phyloP scores from a whole-genome alignment of 768 basidiomycete genomes.

The Suillus sp. region DNA sequence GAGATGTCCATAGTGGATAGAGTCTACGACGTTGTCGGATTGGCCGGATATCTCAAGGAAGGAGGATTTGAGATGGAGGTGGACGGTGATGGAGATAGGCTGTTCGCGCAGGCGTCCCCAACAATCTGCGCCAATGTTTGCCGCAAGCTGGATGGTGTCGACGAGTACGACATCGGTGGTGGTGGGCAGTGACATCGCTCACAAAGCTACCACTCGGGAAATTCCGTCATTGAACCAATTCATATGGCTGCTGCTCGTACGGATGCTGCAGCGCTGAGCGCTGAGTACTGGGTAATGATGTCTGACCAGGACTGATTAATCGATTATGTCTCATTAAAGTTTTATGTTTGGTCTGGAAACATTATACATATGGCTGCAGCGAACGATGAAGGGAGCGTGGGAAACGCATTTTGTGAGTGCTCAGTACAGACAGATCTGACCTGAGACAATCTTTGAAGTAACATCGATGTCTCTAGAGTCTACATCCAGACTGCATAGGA shows the following conservation, averaged over 20 bases:
- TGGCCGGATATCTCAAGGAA: constrained; percentile 48
- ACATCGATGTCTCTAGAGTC: neutral
- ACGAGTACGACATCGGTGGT: constrained; percentile 48
- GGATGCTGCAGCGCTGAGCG: no score
- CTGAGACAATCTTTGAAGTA: no score
- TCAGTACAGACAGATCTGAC: no score
- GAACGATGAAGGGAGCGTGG: neutral
- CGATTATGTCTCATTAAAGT: no score
- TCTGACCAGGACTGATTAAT: no score
- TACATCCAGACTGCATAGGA: no score
- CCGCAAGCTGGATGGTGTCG: constrained; percentile 42
- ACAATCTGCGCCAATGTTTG: constrained; percentile 50
- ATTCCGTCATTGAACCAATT: no score
- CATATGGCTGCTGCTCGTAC: no score
- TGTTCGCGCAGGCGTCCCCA: constrained; percentile 53
- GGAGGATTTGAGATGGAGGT: constrained; percentile 41
- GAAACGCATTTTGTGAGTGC: neutral
- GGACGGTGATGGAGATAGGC: constrained; percentile 51
- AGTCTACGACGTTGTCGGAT: constrained; percentile 55
- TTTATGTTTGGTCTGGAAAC: neutral
- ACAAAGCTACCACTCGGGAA: no score
- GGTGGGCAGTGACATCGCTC: neutral
- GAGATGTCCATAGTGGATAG: constrained; percentile 23
- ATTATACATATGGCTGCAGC: no score
- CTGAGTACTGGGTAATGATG: no score